Percentiles rank a stretch among this genome's conserved stretches.
These are phyloP conservation scores for Oenanthe javanica DNA, from an alignment of 140 eudicot species.

Conservation along the genomic window DNA sequence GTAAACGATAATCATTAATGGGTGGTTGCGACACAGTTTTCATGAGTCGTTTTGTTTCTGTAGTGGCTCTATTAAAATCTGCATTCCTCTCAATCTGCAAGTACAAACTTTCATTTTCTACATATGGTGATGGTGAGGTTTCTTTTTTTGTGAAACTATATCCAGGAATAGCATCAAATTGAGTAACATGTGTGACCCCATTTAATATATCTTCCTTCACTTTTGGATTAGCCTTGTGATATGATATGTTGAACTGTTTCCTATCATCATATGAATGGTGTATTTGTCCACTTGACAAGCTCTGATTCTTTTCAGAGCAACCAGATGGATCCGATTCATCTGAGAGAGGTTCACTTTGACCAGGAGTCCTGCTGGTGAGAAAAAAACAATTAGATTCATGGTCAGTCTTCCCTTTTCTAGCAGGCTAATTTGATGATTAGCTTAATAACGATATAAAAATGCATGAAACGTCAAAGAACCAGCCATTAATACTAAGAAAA, in stretches of 20 bases:
- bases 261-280: constrained; percentile 28
- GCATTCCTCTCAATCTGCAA: constrained; percentile 18
- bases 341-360: constrained; percentile 65
- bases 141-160: constrained; percentile 25
- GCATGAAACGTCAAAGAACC: background rate
- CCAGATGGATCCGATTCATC: constrained; percentile 68
- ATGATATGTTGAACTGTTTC: constrained; percentile 27
- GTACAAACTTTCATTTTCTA: constrained; percentile 24
- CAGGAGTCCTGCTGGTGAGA: constrained; percentile 70
- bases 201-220: constrained; percentile 25
- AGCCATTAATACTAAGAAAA: background rate
- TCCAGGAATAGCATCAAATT: constrained; percentile 38
- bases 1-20: constrained; percentile 18
- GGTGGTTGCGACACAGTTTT: constrained; percentile 39
- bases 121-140: constrained; percentile 16
- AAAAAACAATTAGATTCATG: constrained; percentile 5
- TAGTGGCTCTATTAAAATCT: constrained; percentile 24
- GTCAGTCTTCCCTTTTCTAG: constrained; percentile 1
- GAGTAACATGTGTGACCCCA: constrained; percentile 27
- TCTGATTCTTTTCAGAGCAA: constrained; percentile 43
- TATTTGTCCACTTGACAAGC: constrained; percentile 34
- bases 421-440: background rate
- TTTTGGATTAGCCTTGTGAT: constrained; percentile 32
- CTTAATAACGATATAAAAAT: background rate
- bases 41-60: constrained; percentile 26